phyloP scores from a whole-genome alignment of 805 yeast genomes.

The Candida sakaeoensis region DNA sequence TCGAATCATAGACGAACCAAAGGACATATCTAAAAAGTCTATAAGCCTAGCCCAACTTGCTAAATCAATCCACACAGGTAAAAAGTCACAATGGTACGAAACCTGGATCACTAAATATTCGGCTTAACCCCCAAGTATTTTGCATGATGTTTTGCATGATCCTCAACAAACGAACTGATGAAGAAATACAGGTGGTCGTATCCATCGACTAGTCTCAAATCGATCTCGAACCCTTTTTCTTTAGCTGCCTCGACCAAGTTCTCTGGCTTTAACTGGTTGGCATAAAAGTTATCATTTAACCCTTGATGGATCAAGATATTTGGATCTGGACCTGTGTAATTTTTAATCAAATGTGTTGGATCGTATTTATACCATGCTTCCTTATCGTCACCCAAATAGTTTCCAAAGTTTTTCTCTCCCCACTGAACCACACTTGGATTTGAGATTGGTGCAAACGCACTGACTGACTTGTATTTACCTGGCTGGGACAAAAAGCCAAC shows the following conservation, averaged over 20 bases:
- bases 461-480: conserved; percentile 68
- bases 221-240: conserved; percentile 51
- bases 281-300: conserved; percentile 69
- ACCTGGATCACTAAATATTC: conserved; percentile 50
- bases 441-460: conserved; percentile 88
- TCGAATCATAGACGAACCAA: conserved; percentile 35
- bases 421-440: conserved; percentile 78
- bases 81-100: conserved; percentile 55
- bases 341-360: conserved; percentile 71
- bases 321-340: conserved; percentile 46
- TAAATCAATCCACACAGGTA: conserved; percentile 45
- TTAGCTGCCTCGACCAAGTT: conserved; percentile 59
- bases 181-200: conserved; percentile 92
- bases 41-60: conserved; percentile 34
- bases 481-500: conserved; percentile 64
- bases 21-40: conserved; percentile 30
- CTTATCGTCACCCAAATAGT: conserved; percentile 66
- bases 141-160: conserved; percentile 86
- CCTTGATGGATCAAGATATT: conserved; percentile 82
- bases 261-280: conserved; percentile 71
- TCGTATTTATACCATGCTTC: conserved; percentile 73
- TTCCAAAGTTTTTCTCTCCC: conserved; percentile 83
- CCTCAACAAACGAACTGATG: conserved; percentile 71
- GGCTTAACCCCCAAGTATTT: conserved; percentile 43
- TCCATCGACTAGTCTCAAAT: conserved; percentile 65